Evolutionary conservation across 1,139 yeast genomes (phyloP).

Genomic region (Pichia sp.): DNA sequence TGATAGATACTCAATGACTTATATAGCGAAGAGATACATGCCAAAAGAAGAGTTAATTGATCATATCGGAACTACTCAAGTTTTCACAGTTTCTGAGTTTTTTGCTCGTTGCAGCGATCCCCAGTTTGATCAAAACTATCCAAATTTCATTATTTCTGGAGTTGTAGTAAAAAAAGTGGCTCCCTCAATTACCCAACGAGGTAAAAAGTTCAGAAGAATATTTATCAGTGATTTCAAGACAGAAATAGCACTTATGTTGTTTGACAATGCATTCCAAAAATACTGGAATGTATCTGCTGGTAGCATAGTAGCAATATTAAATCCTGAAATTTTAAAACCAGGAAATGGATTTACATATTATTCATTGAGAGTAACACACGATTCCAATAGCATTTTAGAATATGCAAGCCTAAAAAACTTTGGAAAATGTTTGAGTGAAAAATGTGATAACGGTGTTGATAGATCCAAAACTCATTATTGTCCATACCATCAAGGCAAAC

Average conservation of each 20-base stretch:
- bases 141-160: constrained; percentile 74
- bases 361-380: constrained; percentile 37
- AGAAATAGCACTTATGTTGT: constrained; percentile 47
- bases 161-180: constrained; percentile 52
- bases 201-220: constrained; percentile 7
- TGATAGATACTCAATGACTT: constrained; percentile 24
- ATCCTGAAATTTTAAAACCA: constrained; percentile 46
- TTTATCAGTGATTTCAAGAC: constrained; percentile 40
- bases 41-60: constrained; percentile 27
- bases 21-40: constrained; percentile 39
- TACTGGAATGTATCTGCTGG: constrained; percentile 73
- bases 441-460: constrained; percentile 52
- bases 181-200: constrained; percentile 37
- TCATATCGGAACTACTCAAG: constrained; percentile 38
- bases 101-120: constrained; percentile 35
- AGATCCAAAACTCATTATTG: constrained; percentile 47
- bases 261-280: constrained; percentile 53
- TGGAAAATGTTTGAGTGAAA: constrained; percentile 52
- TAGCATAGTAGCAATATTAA: constrained; percentile 62
- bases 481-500: constrained; percentile 59
- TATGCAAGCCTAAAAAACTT: constrained; percentile 67
- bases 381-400: constrained; percentile 38
- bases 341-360: constrained; percentile 32
- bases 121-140: neutral
- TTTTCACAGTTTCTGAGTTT: constrained; percentile 38